phyloP scores from a whole-genome alignment of 2,329 filamentous ascomycete species.

The Coniochaeta sp. region DNA sequence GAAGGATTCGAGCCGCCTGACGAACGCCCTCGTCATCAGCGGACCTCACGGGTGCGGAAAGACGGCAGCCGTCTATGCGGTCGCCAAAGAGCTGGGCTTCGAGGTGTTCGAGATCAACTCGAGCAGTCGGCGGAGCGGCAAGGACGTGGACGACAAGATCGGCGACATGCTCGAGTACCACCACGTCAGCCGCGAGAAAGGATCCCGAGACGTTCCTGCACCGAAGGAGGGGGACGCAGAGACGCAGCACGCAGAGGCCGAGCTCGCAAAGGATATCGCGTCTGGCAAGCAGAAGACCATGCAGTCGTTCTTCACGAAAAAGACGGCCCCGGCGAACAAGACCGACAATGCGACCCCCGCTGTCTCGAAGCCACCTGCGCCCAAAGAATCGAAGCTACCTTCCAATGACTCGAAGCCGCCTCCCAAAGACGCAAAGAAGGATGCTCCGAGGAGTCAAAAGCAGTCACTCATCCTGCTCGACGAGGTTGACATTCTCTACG shows the following conservation, averaged over 20 bases:
- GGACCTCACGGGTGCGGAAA: slow-evolving; percentile 89
- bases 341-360: slow-evolving; percentile 18
- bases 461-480: slow-evolving; percentile 93
- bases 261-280: slow-evolving; percentile 49
- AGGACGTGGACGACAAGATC: slow-evolving; percentile 83
- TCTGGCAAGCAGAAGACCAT: slow-evolving; percentile 71
- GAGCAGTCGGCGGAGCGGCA: slow-evolving; percentile 74
- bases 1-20: slow-evolving; percentile 42
- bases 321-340: slow-evolving; percentile 11
- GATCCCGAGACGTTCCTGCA: slow-evolving; percentile 15
- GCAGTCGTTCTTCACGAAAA: slow-evolving; percentile 67
- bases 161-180: slow-evolving; percentile 98
- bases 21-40: slow-evolving; percentile 80
- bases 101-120: slow-evolving; percentile 94
- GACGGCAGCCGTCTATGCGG: slow-evolving; percentile 84
- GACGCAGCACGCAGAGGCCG: slow-evolving; percentile 31
- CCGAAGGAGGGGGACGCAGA: slow-evolving; percentile 12
- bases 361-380: neutral
- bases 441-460: slow-evolving; percentile 56
- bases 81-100: slow-evolving; percentile 85
- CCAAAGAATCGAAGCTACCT: too few species aligned
- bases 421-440: slow-evolving; percentile 21
- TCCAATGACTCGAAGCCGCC: too few species aligned
- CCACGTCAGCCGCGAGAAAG: slow-evolving; percentile 57
- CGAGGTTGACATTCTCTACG: slow-evolving; percentile 88